Conservation (phyloP, 805 yeast genomes). For the Candida tallmaniae region DNA sequence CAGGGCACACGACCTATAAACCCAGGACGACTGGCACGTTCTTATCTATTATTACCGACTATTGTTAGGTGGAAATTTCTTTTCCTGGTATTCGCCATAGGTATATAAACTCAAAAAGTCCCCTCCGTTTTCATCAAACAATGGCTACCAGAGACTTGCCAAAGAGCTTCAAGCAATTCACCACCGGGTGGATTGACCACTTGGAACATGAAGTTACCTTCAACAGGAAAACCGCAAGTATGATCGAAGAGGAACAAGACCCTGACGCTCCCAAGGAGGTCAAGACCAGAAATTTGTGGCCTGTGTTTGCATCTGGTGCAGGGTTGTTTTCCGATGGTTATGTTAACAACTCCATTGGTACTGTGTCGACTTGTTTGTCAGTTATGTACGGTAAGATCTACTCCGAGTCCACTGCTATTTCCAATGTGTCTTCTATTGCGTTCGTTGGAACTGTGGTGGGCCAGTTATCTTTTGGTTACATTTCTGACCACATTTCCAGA, state of each 20-base stretch:
- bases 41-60: too few relatives aligned
- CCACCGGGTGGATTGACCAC: conserved; percentile 40
- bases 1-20: too few relatives aligned
- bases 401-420: conserved; percentile 60
- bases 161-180: conserved; percentile 28
- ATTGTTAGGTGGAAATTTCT: too few relatives aligned
- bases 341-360: conserved; percentile 77
- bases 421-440: conserved; percentile 81
- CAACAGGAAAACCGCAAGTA: conserved; percentile 20
- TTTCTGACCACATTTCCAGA: conserved; percentile 78
- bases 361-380: conserved; percentile 68
- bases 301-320: conserved; percentile 81
- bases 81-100: too few relatives aligned
- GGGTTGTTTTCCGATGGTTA: conserved; percentile 94
- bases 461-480: conserved; percentile 72
- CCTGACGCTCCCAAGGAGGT: conserved; percentile 9
- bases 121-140: too few relatives aligned
- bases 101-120: neutral
- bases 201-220: conserved; percentile 41
- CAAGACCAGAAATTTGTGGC: conserved; percentile 39
- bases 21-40: too few relatives aligned
- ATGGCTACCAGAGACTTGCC: conserved; percentile 51
- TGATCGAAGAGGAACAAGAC: conserved; percentile 17
- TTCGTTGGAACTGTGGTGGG: conserved; percentile 92
- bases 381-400: conserved; percentile 63